Evolutionary conservation across 768 basidiomycete genomes (phyloP), one percentile per base, ranked within the genome.

Genomic region (Mycena alexandri): DNA sequence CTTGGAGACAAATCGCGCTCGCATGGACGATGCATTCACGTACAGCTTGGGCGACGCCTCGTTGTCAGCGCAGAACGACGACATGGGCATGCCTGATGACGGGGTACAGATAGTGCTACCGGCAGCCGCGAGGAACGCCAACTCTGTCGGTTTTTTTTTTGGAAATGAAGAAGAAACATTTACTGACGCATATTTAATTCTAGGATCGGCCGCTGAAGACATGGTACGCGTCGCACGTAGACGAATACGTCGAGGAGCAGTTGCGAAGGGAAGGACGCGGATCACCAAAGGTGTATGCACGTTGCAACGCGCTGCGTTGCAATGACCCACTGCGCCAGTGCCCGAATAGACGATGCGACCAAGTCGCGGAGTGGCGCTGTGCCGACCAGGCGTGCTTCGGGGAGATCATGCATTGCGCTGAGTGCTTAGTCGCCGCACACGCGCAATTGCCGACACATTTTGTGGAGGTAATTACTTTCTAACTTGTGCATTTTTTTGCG

Each of bases 371-470:
- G 24, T 60, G n/a, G 11, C 61, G 61, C 6, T 62, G 61, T 17
- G 42, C 34, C 5, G 51, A 62, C n/a, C 41, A 53, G n/a, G 61
- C 61, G 8, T 62, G 61, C 16, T 1, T 44, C 0, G 61, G 61
- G 12, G 61, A 43, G 10, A 13, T 17, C 2, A 62, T 62, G 61
- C 42, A 44, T 6, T 62, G 61, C 14, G 2, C 19, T 0, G 19
- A 5, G 3, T 62, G 61, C 11, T 53, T 62, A 2, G 61, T 62
- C 0, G 52, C 16, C 4, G 47, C 36, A 1, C 53, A 64, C 25
- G 55, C 63, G 5, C 53, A 22, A 19, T 24, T 64, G 10, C 63
- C 63, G 0, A 63, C 29, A 1, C 61, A 63, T 43, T 63, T 63
- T 17, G 9, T 63, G 0, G 52, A 63, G 61, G 61, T 63, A 6